Base-by-base conservation (phyloP, 2,329 filamentous ascomycete species). In the Claviceps purpurea region DNA sequence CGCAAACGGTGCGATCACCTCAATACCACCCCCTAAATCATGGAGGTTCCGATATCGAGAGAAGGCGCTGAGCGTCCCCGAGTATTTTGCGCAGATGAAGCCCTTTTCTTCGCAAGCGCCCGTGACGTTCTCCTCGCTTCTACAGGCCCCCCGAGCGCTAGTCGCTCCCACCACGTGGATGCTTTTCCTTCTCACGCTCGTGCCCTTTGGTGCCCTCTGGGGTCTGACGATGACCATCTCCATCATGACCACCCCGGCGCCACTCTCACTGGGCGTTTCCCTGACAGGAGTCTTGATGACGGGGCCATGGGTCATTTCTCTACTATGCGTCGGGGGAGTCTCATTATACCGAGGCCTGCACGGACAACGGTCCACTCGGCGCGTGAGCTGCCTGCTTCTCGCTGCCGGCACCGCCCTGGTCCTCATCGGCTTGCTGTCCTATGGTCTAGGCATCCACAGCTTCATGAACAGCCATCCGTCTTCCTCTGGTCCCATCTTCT, bases 81-180 rank as follows among this genome's bases (percentile, higher is more conserved):
- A 61, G 14, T 76, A 75, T 54, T 57, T 75, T 43, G 52, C 57
- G 30, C 65, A 65, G 45, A 65, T 75, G 57, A 68, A 65, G 53
- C 68, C 69, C 0, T 59, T 64, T 30, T 66, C 67, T 0, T 76
- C 71, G 54, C 56, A 55, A 41, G 64, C 65, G 4, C 51, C 58
- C 7, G 54, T 65, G 38, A 60, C 67, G 53, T 18, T 60, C 2
- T 49, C 57, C 0, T 60, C 65, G 2, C 59, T 73, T 16, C 61
- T 75, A n/a, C 73, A 78, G 51, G 68, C 68, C 0, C 68, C 74
- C 0, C 69, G 74, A 5, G 74, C 75, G 7, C 62, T 76, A 50
- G 56, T 68, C 14, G 73, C 77, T 0, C 77, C 77, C 1, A 76
- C 74, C 0, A 73, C 73, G 0, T 50, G 68, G 14, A 65, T 80